Conservation (phyloP, 768 basidiomycete genomes). For the Pulveroboletus sp. region DNA sequence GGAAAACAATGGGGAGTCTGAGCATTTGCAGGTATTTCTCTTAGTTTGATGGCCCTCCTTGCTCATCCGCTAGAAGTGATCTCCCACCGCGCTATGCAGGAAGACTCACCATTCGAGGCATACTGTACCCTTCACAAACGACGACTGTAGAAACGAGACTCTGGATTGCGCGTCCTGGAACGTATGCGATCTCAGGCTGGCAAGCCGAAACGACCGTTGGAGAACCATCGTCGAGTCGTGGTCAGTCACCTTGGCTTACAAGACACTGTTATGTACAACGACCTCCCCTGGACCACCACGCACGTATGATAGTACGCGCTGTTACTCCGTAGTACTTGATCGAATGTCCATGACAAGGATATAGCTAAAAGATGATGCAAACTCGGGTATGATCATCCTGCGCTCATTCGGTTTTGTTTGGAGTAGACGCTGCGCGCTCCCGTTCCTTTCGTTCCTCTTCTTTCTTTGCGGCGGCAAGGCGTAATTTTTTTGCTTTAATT, state of each 20-base stretch:
- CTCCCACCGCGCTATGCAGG: slow-evolving; percentile 58
- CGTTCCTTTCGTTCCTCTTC: slow-evolving; percentile 38
- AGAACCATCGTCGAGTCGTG: slow-evolving; percentile 24
- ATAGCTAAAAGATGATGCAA: slow-evolving; percentile 4
- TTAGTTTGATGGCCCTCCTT: background rate
- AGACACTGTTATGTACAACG: slow-evolving; percentile 40
- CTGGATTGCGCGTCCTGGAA: slow-evolving; percentile 60
- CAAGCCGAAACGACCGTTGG: slow-evolving; percentile 61
- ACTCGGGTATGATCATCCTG: slow-evolving; percentile 11
- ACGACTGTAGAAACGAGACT: slow-evolving; percentile 45
- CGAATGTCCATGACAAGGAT: slow-evolving; percentile 12
- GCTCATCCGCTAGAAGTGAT: slow-evolving; percentile 31
- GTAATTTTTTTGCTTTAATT: slow-evolving; percentile 61
- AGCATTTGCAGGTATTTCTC: slow-evolving; percentile 17
- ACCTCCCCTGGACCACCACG: slow-evolving; percentile 24
- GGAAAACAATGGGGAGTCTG: slow-evolving; percentile 17
- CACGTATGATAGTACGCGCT: slow-evolving; percentile 34
- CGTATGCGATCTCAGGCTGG: slow-evolving; percentile 66
- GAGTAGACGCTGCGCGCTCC: slow-evolving; percentile 22
- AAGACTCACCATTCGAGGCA: slow-evolving; percentile 60
- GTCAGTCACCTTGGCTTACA: slow-evolving; percentile 28
- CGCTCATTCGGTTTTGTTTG: slow-evolving; percentile 15
- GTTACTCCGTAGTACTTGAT: slow-evolving; percentile 7
- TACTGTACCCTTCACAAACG: slow-evolving; percentile 46
- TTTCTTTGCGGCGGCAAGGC: slow-evolving; percentile 50